Conservation (phyloP, 1,284 basidiomycete genomes). For the Fomes fomentarius region DNA sequence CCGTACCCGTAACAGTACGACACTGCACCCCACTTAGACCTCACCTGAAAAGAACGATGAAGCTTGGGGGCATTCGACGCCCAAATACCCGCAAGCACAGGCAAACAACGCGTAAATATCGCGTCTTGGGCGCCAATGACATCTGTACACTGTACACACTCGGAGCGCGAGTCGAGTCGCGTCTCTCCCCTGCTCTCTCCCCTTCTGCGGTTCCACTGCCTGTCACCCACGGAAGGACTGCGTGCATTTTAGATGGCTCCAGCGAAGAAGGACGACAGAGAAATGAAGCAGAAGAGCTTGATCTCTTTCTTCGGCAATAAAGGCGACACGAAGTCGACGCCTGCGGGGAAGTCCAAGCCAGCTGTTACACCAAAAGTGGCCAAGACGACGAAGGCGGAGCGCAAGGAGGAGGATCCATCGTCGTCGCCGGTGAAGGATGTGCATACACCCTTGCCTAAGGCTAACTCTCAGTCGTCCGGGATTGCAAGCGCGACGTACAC, state of each 20-base stretch:
- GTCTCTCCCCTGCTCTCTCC: neutral
- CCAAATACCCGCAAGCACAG: neutral
- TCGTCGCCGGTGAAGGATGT: slow-evolving; percentile 29
- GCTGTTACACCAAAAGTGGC: slow-evolving; percentile 26
- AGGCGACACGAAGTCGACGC: slow-evolving; percentile 31
- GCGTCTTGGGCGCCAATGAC: neutral
- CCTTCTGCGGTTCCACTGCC: neutral
- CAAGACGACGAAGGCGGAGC: slow-evolving; percentile 20
- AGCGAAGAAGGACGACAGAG: slow-evolving; percentile 26
- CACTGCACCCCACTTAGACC: too few species aligned
- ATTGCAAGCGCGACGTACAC: slow-evolving; percentile 42
- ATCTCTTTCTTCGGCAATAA: slow-evolving; percentile 68
- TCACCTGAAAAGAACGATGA: too few species aligned
- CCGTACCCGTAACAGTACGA: too few species aligned
- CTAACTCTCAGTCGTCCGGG: slow-evolving; percentile 29
- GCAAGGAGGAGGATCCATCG: slow-evolving; percentile 8
- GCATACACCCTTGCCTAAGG: slow-evolving; percentile 33
- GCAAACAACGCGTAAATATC: neutral
- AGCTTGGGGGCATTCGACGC: too few species aligned
- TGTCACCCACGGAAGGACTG: neutral
- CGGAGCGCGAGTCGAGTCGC: neutral
- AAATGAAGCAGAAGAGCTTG: slow-evolving; percentile 74
- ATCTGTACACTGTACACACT: too few species aligned
- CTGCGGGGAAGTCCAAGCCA: slow-evolving; percentile 30
- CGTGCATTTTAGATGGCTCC: slow-evolving; percentile 10